phyloP scores from a whole-genome alignment of 2,329 filamentous ascomycete species.

The Cladophialophora yegresii region DNA sequence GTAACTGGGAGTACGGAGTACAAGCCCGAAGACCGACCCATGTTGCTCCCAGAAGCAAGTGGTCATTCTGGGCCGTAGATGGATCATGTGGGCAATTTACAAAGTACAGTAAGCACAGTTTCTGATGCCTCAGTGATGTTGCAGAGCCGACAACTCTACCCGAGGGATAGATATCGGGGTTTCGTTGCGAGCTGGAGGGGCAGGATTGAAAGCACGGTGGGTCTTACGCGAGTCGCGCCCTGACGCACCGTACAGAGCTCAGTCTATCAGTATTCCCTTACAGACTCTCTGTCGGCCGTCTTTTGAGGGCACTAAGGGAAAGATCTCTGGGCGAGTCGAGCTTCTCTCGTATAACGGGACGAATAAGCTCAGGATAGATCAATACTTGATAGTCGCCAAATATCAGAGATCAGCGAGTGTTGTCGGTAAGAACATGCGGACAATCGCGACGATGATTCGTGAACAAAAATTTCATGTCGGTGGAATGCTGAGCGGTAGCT shows the following conservation, averaged over 20 bases:
- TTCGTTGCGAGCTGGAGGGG: background rate
- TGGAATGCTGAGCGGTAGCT: background rate
- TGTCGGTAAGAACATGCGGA: background rate
- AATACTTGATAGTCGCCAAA: background rate
- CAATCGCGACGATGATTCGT: background rate
- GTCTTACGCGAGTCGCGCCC: background rate
- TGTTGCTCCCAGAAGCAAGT: background rate
- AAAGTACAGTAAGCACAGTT: too few relatives aligned
- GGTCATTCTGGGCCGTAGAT: background rate
- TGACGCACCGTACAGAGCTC: background rate
- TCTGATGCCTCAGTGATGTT: background rate
- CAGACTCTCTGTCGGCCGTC: background rate
- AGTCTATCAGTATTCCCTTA: background rate
- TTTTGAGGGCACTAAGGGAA: background rate
- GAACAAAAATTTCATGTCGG: background rate
- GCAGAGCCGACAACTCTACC: background rate
- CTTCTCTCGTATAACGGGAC: background rate
- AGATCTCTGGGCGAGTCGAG: background rate
- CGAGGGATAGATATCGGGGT: background rate
- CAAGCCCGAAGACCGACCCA: background rate
- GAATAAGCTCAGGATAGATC: background rate
- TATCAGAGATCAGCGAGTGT: background rate
- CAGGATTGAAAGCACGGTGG: background rate
- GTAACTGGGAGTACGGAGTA: background rate
- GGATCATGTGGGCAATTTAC: background rate